Evolutionary conservation across 2,329 filamentous ascomycete genomes (phyloP), one percentile per base, ranked within the genome.

Genomic region (Xylaria sp.): DNA sequence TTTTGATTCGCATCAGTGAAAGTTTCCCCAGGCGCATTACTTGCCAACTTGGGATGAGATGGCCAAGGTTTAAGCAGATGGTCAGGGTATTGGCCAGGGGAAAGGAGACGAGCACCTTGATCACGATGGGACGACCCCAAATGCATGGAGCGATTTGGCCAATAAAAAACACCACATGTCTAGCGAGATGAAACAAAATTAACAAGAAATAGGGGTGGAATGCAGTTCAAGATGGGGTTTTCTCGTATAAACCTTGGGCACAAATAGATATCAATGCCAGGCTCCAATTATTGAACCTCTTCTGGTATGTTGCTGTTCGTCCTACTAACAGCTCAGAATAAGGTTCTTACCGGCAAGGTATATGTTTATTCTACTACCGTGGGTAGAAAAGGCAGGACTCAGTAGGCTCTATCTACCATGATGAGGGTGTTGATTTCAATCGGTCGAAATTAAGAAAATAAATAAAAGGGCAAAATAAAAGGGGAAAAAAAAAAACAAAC

Each of bases 381-480:
- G 25, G 49, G 38, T n/a, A 36, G 29, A 17, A 54, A 22, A 27
- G 20, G n/a, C 25, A 15, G 44, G 47, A 44, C 17, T n/a, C 33
- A 11, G 38, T 44, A 56, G 39, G 22, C 45, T 50, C 33, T 25
- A 42, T 47, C 47, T n/a, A n/a, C n/a, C n/a, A n/a, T n/a, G n/a
- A n/a, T n/a, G n/a, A 25, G 2, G 31, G 4, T 55, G 55, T 61
- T 38, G 50, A 15, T 36, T 39, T 31, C 36, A 42, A 15, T 29
- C 27, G 27, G 38, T 55, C 39, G 50, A 49, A 62, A 62, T 62
- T 55, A 36, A n/a, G n/a, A n/a, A n/a, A n/a, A n/a, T n/a, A n/a
- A n/a, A n/a, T n/a, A n/a, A n/a, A n/a, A n/a, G 49, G 27, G 47
- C 17, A 27, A 15, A 42, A 42, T 38, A 59, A 29, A 31, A 22